Conservation (phyloP, 345 rosid genomes). For the Carallia pectinifolia region DNA sequence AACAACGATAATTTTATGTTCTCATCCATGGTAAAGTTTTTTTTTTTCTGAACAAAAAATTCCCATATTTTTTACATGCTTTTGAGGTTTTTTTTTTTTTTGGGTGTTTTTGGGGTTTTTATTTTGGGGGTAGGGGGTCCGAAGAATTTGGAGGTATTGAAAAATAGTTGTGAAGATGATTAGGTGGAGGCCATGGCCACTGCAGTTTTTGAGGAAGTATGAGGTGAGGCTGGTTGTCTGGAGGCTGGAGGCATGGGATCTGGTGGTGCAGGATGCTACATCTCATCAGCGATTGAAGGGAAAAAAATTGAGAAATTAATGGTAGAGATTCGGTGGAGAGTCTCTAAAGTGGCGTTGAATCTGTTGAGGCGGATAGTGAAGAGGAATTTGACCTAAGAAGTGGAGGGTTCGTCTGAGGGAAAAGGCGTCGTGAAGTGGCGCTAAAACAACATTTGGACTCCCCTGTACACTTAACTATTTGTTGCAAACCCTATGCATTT, state of each 20-base stretch:
- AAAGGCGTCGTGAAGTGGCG: constrained; percentile 60
- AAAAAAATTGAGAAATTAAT: constrained; percentile 38
- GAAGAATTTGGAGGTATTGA: constrained; percentile 3
- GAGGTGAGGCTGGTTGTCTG: constrained; percentile 62
- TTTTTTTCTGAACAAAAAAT: too few relatives aligned
- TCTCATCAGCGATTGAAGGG: constrained; percentile 19
- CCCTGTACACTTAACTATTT: too few relatives aligned
- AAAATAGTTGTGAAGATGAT: constrained; percentile 38
- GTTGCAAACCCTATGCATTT: too few relatives aligned
- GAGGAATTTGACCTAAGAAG: constrained; percentile 47
- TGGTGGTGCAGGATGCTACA: constrained; percentile 33
- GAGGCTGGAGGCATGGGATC: constrained; percentile 81
- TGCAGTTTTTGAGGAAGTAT: constrained; percentile 63
- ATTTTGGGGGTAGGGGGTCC: not conserved
- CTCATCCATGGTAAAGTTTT: too few relatives aligned
- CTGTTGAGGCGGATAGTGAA: constrained; percentile 50
- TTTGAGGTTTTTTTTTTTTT: not conserved
- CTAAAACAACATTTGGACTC: too few relatives aligned
- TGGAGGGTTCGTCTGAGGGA: constrained; percentile 27
- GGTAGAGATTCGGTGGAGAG: constrained; percentile 95
- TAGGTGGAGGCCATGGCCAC: constrained; percentile 82
- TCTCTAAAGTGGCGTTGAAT: constrained; percentile 72
- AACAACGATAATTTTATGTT: too few relatives aligned
- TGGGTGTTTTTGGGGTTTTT: not conserved
- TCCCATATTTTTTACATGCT: too few relatives aligned